Evolutionary conservation across 2,329 filamentous ascomycete genomes (phyloP).

Genomic region (Talaromyces sp.): DNA sequence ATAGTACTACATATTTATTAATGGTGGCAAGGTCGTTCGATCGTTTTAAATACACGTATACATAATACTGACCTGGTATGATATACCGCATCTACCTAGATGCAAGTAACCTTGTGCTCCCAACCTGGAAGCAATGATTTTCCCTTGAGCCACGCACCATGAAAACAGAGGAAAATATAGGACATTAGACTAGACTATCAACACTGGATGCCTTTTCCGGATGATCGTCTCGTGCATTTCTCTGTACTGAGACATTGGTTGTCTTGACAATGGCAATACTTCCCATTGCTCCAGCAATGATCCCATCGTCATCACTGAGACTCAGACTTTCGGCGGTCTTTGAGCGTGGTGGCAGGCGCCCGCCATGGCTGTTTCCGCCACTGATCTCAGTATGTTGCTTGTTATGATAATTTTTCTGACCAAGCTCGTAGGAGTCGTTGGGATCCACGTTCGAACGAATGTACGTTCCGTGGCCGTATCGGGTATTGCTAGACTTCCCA

Average conservation of each 20-base stretch:
- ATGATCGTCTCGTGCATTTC: not conserved
- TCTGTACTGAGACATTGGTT: constrained; percentile 2
- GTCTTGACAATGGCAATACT: constrained; percentile 11
- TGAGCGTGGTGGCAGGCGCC: not conserved
- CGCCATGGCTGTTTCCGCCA: not conserved
- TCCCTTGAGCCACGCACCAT: not conserved
- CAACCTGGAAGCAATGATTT: not conserved
- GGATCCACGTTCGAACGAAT: constrained; percentile 5
- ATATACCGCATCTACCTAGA: not conserved
- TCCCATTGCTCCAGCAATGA: constrained; percentile 7
- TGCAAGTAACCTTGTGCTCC: not conserved
- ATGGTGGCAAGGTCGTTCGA: not conserved
- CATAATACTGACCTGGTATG: too few relatives aligned
- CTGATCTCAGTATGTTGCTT: not conserved
- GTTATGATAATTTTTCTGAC: constrained; percentile 2
- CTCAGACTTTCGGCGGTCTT: constrained; percentile 9
- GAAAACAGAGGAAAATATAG: not conserved
- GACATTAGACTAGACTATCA: constrained; percentile 1
- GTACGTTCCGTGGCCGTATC: not conserved
- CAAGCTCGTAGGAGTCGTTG: constrained; percentile 5
- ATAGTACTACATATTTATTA: not conserved
- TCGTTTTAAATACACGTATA: not conserved
- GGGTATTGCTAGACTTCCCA: constrained; percentile 4
- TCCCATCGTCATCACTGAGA: constrained; percentile 7
- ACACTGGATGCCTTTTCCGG: constrained; percentile 3